These are phyloP conservation scores for Yarrowia galli DNA, from an alignment of 1,139 yeast genomes.

Conservation along the genomic window DNA sequence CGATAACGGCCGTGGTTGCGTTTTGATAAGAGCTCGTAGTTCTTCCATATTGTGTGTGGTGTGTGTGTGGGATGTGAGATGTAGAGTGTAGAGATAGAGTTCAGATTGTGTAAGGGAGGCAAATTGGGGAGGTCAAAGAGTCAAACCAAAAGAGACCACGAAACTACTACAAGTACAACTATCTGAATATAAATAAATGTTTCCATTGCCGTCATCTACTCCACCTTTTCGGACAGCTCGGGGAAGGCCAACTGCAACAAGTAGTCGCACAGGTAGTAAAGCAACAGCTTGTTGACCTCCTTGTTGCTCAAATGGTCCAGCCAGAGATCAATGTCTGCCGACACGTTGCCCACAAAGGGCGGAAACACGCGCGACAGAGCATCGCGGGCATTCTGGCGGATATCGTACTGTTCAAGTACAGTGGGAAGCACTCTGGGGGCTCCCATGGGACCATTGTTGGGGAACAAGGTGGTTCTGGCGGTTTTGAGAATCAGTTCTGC, in stretches of 20 bases:
- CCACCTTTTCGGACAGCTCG: constrained; percentile 50
- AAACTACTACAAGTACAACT: too few relatives aligned
- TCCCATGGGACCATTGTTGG: constrained; percentile 54
- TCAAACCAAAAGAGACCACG: too few relatives aligned
- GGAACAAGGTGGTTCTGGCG: constrained; percentile 52
- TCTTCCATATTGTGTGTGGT: constrained; percentile 5
- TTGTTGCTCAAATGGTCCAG: constrained; percentile 52
- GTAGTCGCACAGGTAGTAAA: constrained; percentile 54
- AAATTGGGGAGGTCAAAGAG: too few relatives aligned
- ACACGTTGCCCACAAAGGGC: constrained; percentile 41
- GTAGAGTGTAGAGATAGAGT: not conserved
- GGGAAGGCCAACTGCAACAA: constrained; percentile 53
- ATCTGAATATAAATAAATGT: not conserved
- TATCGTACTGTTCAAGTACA: constrained; percentile 45
- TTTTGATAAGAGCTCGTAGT: constrained; percentile 16
- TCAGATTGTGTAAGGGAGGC: not conserved
- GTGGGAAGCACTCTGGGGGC: constrained; percentile 51
- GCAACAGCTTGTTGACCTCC: constrained; percentile 54
- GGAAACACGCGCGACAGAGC: constrained; percentile 43
- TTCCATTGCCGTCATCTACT: not conserved
- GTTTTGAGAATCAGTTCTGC: constrained; percentile 46
- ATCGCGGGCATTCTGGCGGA: constrained; percentile 42
- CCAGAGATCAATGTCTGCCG: constrained; percentile 48
- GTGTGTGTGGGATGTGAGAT: not conserved
- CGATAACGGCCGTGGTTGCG: constrained; percentile 27